Conservation (phyloP, 805 yeast species). For the Isabelozyma gotoi region DNA sequence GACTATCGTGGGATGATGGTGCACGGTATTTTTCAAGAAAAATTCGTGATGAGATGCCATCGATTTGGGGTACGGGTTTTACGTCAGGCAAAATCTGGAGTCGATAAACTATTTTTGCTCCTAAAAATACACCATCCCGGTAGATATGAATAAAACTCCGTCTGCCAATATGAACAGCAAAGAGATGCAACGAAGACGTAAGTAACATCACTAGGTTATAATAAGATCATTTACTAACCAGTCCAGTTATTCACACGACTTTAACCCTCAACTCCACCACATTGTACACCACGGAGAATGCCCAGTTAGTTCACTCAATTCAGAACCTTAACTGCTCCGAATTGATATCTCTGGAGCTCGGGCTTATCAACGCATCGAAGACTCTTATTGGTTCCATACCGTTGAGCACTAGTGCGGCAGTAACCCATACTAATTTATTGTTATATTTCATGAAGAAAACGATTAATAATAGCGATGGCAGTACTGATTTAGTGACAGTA, state of each 20-base stretch:
- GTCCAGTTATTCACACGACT: constrained; percentile 45
- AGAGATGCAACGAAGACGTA: constrained; percentile 23
- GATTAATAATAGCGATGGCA: constrained; percentile 39
- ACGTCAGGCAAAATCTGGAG: background rate
- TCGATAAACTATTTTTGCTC: too few species aligned
- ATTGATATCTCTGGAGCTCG: constrained; percentile 52
- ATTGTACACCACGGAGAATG: constrained; percentile 56
- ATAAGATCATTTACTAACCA: constrained; percentile 11
- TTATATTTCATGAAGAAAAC: constrained; percentile 52
- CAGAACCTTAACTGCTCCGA: constrained; percentile 53
- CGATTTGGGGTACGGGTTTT: background rate
- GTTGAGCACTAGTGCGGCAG: constrained; percentile 20
- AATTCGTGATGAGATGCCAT: constrained; percentile 1
- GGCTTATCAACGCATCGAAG: constrained; percentile 49
- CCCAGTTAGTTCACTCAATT: constrained; percentile 37
- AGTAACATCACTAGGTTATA: constrained; percentile 8
- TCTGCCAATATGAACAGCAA: constrained; percentile 13
- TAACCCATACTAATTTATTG: constrained; percentile 27
- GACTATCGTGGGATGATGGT: too few species aligned
- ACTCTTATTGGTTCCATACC: constrained; percentile 40
- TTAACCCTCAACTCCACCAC: constrained; percentile 58
- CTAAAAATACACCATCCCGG: too few species aligned
- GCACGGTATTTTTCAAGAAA: too few species aligned
- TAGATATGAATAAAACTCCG: background rate
- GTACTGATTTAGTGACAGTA: constrained; percentile 53